Percentiles rank a stretch among this genome's conserved stretches.
phyloP scores from a whole-genome alignment of 179 eudicot species.

The Silene noctiflora region DNA sequence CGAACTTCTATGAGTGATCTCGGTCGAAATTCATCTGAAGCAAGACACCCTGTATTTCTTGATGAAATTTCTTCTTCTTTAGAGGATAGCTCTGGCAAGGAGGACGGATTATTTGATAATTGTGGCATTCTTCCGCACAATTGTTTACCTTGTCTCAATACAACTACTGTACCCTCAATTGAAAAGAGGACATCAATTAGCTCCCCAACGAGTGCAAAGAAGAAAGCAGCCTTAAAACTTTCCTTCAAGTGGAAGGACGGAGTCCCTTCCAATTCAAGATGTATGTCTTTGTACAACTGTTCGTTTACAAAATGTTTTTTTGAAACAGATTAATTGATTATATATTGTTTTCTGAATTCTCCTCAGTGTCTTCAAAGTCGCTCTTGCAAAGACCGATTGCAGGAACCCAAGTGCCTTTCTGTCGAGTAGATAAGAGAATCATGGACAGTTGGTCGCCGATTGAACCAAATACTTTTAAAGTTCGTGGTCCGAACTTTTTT shows the following conservation, averaged over 20 bases:
- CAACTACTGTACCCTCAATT: conserved; percentile 56
- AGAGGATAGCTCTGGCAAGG: conserved; percentile 48
- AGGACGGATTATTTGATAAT: conserved; percentile 53
- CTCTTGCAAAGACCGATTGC: conserved; percentile 83
- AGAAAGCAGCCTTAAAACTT: conserved; percentile 54
- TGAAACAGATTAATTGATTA: background rate
- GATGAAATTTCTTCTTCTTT: conserved; percentile 66
- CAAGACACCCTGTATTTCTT: conserved; percentile 50
- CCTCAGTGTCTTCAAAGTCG: conserved; percentile 70
- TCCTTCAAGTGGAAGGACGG: conserved; percentile 92
- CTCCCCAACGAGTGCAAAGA: conserved; percentile 62
- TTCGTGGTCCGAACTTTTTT: conserved; percentile 71
- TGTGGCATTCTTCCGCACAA: conserved; percentile 77
- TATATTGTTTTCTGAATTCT: background rate
- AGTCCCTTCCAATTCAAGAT: conserved; percentile 41
- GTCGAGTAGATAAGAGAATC: conserved; percentile 73
- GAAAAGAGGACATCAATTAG: conserved; percentile 70
- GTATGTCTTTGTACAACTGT: conserved; percentile 35
- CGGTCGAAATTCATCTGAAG: conserved; percentile 48
- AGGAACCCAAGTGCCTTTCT: conserved; percentile 88
- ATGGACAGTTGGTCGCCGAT: conserved; percentile 82
- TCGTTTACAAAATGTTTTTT: background rate
- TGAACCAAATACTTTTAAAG: conserved; percentile 69
- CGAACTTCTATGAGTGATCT: conserved; percentile 45
- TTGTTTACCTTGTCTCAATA: conserved; percentile 86